phyloP scores from a whole-genome alignment of 176 grass and related monocot genomes.

The Oryza nivara region DNA sequence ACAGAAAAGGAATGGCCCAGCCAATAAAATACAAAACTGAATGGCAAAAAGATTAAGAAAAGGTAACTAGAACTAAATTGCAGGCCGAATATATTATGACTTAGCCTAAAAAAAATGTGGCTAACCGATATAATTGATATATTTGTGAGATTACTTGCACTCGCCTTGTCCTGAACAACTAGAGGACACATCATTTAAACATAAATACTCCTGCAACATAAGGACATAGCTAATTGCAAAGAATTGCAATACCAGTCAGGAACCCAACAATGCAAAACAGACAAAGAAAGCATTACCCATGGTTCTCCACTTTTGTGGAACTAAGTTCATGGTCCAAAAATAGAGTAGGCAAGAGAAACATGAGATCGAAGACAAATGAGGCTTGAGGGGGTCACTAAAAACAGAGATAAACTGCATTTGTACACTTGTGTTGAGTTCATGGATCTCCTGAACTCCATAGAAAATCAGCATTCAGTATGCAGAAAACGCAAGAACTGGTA shows the following conservation, averaged over 20 bases:
- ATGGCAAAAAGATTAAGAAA: constrained; percentile 23
- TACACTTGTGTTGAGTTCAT: constrained; percentile 10
- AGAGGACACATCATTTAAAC: not conserved
- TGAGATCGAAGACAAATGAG: not conserved
- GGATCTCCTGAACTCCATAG: constrained; percentile 15
- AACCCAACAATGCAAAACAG: not conserved
- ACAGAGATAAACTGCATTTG: not conserved
- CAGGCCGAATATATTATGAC: not conserved
- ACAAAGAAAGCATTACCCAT: not conserved
- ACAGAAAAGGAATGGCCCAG: not conserved
- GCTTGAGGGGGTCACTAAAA: not conserved
- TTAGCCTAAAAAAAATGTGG: not conserved
- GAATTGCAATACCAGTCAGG: not conserved
- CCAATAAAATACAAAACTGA: constrained; percentile 18
- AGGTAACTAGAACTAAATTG: not conserved
- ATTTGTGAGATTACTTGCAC: not conserved
- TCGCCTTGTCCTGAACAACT: constrained; percentile 5
- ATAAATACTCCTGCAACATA: constrained; percentile 11
- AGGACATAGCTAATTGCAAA: constrained; percentile 7
- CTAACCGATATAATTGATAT: not conserved
- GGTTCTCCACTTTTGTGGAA: not conserved
- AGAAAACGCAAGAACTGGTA: not conserved
- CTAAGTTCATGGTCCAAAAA: not conserved
- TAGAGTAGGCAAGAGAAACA: not conserved
- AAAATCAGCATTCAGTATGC: not conserved